Evolutionary conservation across 2,329 filamentous ascomycete genomes (phyloP), one percentile per base, ranked within the genome.

Genomic region (Penicillium decumbens): DNA sequence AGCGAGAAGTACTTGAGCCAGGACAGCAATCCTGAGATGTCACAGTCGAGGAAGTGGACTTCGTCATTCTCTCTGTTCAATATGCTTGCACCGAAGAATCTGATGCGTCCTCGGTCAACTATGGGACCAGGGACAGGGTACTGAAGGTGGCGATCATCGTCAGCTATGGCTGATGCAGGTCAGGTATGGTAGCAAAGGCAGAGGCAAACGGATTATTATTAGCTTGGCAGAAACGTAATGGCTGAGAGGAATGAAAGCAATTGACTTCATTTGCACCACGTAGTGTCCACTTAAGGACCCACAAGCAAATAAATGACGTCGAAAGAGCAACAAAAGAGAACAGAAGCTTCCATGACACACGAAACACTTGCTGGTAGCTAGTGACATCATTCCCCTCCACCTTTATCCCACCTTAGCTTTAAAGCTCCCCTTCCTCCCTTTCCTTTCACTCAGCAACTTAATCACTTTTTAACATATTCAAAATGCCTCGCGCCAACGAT

Each of bases 401-500:
- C 15, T 18, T 18, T 18, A 60, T 58, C 46, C 50, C 13, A 39
- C 15, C 41, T 53, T 57, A 51, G 20, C 49, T 37, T 23, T 4
- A 23, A 23, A 23, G 20, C 44, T 24, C 35, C 42, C 28, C 29
- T 35, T 5, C 15, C 40, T 51, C 37, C 47, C 42, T 38, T 35
- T 42, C 46, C 40, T 29, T 37, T 10, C 13, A 30, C 9, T 49
- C 32, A 23, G 29, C 37, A 23, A 20, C 4, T 15, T 6, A 40
- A 23, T 29, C 10, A 29, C 18, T 28, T 40, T 28, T 40, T 43
- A 30, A 42, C 42, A 43, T 9, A 40, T 15, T 45, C 62, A 73
- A 49, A 39, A 89, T 89, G 85, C 73, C 82, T 71, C 85, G 85
- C 69, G 87, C 85, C 75, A 86, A 88, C 75, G 79, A 80, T 58